Evolutionary conservation across 129 eudicot genomes (phyloP), one percentile per base, ranked within the genome.

Genomic region (Flaveria sonorensis): DNA sequence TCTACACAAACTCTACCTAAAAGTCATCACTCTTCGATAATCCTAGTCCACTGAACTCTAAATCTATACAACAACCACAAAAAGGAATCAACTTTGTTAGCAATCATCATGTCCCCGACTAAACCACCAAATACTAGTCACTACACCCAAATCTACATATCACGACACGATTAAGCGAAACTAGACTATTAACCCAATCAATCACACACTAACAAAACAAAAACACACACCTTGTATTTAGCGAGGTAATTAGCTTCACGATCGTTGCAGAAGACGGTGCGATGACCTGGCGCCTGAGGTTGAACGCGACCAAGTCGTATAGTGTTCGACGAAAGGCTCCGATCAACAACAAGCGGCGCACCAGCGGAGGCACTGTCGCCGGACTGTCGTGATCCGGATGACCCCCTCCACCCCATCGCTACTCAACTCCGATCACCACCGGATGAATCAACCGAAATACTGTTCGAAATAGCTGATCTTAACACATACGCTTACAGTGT

Each of bases 221-320:
- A 10, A 11, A 77, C 30, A 23, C 4, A 15, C 2, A 95, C 99
- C 99, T 89, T 91, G 89, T 81, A 95, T 68, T 89, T 85, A 50
- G 92, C 90, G 67, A 91, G 91, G 42, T 84, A 70, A 43, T 95
- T 95, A 30, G 92, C 94, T 1, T 92, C 97, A 2, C 99, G 99
- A 82, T 95, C 97, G 79, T 95, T 95, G 71, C 97, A 92, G 68
- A 86, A 95, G 23, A 95, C 87, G 40, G 97, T 95, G 45, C 99
- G 96, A 75, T 92, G 92, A 78, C 96, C 91, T 8, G 99, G 99
- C 19, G 99, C 99, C 82, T 95, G 99, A 20, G 99, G 99, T 80
- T 90, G 97, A 45, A 95, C 97, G 26, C 92, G 90, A n/a, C 97
- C 99, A 8, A 95, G 92, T 51, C 85, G 86, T 15, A 95, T 89